Evolutionary conservation across 1,139 yeast species (phyloP).

Genomic region (Kurtzmaniella quercitrusa): DNA sequence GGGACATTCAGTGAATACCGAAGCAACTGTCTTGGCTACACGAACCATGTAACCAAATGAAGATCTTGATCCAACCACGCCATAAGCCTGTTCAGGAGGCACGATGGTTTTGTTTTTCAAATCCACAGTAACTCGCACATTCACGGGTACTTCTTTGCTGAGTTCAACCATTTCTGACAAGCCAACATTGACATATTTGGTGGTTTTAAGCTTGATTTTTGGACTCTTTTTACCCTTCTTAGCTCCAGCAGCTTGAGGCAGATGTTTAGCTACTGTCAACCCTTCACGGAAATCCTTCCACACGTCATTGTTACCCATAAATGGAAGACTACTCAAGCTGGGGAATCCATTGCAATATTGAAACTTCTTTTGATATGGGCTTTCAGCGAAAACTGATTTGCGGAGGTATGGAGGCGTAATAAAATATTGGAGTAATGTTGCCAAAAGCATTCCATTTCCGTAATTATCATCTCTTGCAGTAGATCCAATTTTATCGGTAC

Average conservation of each 20-base stretch:
- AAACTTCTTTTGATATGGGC: constrained; percentile 44
- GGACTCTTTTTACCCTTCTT: constrained; percentile 41
- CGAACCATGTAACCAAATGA: constrained; percentile 78
- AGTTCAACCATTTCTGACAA: constrained; percentile 53
- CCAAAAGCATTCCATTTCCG: constrained; percentile 51
- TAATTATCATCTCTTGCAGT: constrained; percentile 11
- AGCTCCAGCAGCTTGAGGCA: constrained; percentile 36
- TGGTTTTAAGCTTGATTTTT: constrained; percentile 49
- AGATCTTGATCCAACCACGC: constrained; percentile 51
- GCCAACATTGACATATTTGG: constrained; percentile 78
- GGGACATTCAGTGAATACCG: constrained; percentile 68
- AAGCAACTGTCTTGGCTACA: constrained; percentile 54
- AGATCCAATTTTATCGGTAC: constrained; percentile 9
- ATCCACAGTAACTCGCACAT: constrained; percentile 81
- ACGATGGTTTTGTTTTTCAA: constrained; percentile 58
- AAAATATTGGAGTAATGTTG: constrained; percentile 72
- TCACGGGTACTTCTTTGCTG: constrained; percentile 64
- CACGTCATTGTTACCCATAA: constrained; percentile 51
- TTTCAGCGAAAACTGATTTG: constrained; percentile 50
- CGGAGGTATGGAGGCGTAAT: constrained; percentile 84
- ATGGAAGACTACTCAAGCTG: constrained; percentile 67
- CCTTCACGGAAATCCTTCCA: constrained; percentile 56
- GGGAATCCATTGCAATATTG: constrained; percentile 70
- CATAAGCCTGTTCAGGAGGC: constrained; percentile 71
- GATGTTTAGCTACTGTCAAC: constrained; percentile 55